Conservation (phyloP, 805 yeast species). For the Lipomyces sp. region DNA sequence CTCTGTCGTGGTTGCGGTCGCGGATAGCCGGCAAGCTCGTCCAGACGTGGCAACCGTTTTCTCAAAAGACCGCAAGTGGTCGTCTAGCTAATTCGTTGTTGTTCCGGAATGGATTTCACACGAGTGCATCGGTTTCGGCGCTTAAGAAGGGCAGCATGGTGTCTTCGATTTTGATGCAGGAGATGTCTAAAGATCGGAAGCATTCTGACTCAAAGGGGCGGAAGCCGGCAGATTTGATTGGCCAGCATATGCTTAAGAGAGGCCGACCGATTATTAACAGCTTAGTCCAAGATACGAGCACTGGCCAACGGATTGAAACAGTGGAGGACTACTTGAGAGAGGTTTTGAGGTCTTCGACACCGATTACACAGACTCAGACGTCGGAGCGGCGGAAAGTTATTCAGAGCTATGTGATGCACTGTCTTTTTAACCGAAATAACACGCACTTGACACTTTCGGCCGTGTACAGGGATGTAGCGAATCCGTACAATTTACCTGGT, state of each 20-base stretch:
- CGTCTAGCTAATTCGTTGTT: background rate
- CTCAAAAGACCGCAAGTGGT: too few relatives aligned
- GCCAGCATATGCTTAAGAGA: background rate
- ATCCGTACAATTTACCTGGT: slow-evolving; percentile 74
- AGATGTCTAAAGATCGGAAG: background rate
- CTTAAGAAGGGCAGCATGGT: background rate
- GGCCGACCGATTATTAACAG: background rate
- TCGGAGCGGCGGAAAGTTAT: slow-evolving; percentile 36
- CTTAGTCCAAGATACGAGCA: background rate
- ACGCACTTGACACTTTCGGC: slow-evolving; percentile 77
- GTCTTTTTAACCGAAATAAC: slow-evolving; percentile 79
- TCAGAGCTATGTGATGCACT: slow-evolving; percentile 75
- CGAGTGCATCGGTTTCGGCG: background rate
- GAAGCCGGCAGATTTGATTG: background rate
- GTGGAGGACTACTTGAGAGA: slow-evolving; percentile 2
- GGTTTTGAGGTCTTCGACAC: background rate
- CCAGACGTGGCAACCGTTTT: too few relatives aligned
- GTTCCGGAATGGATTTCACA: background rate
- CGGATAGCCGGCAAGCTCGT: background rate
- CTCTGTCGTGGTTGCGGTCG: background rate
- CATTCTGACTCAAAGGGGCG: background rate
- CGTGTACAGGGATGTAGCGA: slow-evolving; percentile 64
- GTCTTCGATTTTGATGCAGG: background rate
- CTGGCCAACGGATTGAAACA: background rate
- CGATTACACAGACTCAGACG: slow-evolving; percentile 1